phyloP scores from a whole-genome alignment of 441 rosid species.

The Pelargonium exstipulatum region DNA sequence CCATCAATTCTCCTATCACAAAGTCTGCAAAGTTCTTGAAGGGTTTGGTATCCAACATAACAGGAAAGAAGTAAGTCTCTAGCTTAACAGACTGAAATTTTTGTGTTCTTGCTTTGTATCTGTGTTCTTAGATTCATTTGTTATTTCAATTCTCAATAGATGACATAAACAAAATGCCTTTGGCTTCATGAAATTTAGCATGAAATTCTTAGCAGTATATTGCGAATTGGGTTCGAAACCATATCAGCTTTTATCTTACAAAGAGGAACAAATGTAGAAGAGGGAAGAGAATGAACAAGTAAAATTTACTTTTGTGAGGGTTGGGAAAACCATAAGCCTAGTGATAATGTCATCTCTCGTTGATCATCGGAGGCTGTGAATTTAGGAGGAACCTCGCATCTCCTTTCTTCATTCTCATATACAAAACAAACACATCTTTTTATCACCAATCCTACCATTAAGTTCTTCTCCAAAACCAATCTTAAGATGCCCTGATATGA shows the following conservation, averaged over 20 bases:
- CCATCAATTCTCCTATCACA: constrained; percentile 72
- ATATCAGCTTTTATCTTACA: not conserved
- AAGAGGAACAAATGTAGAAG: constrained; percentile 4
- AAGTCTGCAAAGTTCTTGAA: constrained; percentile 72
- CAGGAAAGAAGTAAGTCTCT: constrained; percentile 47
- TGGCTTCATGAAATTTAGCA: not conserved
- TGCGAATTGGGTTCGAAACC: not conserved
- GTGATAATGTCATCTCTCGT: no score
- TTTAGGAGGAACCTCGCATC: not conserved
- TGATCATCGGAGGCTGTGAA: no score
- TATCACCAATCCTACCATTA: constrained; percentile 15
- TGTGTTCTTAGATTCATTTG: not conserved
- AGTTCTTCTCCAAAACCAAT: constrained; percentile 22
- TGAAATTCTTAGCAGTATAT: not conserved
- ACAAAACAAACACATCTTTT: constrained; percentile 1
- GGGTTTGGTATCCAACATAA: constrained; percentile 60
- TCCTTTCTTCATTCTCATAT: constrained; percentile 1
- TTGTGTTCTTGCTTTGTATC: not conserved
- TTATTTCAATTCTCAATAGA: not conserved
- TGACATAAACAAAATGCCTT: not conserved
- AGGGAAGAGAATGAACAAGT: constrained; percentile 2
- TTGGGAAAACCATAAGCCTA: no score
- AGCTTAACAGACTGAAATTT: not conserved
- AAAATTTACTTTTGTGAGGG: not conserved
- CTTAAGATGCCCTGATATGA: constrained; percentile 55